These are phyloP conservation scores for Phascolomyces articulosus DNA, from an alignment of 371 early-diverging fungal species.

Conservation along the genomic window DNA sequence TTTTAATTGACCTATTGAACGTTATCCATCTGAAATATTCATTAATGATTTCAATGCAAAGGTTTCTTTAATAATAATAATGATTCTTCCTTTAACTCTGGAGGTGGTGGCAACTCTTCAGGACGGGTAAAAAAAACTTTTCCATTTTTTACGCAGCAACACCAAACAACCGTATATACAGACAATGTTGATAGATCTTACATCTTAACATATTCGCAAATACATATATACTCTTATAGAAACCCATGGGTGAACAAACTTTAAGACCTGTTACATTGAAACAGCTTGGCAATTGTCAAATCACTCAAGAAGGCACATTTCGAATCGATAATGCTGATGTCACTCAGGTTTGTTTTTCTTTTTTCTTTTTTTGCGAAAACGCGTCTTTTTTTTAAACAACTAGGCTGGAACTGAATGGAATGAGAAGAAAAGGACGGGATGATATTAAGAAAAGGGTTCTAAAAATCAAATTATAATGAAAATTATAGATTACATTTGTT, in stretches of 20 bases:
- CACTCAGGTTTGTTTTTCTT: conserved; percentile 46
- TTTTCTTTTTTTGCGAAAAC: not conserved
- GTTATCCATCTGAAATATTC: no score
- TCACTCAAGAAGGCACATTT: conserved; percentile 55
- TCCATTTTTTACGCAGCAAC: not conserved
- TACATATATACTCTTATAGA: no score
- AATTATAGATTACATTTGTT: conserved; percentile 57
- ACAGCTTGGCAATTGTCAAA: conserved; percentile 56
- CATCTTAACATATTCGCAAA: no score
- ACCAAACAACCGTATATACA: not conserved
- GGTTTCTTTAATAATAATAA: conserved; percentile 1
- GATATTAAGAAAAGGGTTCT: no score
- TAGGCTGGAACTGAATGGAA: no score
- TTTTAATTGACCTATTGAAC: no score
- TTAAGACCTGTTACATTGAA: conserved; percentile 78
- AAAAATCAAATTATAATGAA: no score
- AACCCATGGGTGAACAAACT: conserved; percentile 43
- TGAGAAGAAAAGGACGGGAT: no score
- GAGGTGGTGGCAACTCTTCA: not conserved
- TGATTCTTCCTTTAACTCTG: not conserved
- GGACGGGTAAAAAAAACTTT: not conserved
- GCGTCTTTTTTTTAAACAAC: not conserved
- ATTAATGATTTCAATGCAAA: not conserved
- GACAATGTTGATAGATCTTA: no score
- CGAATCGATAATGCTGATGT: conserved; percentile 69